phyloP scores from a whole-genome alignment of 306 rosid genomes.

The Dalbergia cochinchinensis region DNA sequence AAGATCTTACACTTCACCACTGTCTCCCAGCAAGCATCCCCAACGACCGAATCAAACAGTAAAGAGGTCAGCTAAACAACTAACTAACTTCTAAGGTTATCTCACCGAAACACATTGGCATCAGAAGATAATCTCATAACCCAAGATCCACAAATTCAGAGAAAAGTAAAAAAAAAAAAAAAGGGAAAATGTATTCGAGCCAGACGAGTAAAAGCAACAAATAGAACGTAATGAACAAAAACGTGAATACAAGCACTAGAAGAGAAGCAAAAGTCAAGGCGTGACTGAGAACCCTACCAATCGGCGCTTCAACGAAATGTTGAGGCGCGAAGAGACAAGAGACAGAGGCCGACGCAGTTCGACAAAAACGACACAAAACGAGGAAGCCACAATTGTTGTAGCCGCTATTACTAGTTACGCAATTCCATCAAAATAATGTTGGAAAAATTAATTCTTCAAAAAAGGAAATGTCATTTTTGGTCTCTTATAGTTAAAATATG shows the following conservation, averaged over 20 bases:
- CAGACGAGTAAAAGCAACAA: not conserved
- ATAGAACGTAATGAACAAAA: slow-evolving; percentile 22
- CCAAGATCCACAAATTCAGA: not conserved
- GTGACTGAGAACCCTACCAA: slow-evolving; percentile 27
- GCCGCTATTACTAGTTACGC: no score
- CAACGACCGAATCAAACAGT: slow-evolving; percentile 38
- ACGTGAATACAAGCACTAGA: not conserved
- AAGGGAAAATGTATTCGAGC: not conserved
- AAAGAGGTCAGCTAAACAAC: not conserved
- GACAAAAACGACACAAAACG: not conserved
- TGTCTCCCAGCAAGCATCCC: not conserved
- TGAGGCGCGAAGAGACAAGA: not conserved
- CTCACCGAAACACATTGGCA: slow-evolving; percentile 11
- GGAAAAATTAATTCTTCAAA: no score
- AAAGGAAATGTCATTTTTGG: no score
- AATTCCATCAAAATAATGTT: no score
- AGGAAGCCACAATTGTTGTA: no score
- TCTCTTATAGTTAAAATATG: no score
- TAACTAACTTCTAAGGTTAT: no score
- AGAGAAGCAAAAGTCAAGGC: not conserved
- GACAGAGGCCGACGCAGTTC: slow-evolving; percentile 43
- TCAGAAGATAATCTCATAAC: slow-evolving; percentile 7
- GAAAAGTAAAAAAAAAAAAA: not conserved
- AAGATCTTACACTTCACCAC: not conserved
- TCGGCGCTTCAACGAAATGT: slow-evolving; percentile 10